Percentiles rank a stretch among this genome's conserved stretches.
Evolutionary conservation across 768 basidiomycete species (phyloP).

Genomic region (Tremella yokohamensis): DNA sequence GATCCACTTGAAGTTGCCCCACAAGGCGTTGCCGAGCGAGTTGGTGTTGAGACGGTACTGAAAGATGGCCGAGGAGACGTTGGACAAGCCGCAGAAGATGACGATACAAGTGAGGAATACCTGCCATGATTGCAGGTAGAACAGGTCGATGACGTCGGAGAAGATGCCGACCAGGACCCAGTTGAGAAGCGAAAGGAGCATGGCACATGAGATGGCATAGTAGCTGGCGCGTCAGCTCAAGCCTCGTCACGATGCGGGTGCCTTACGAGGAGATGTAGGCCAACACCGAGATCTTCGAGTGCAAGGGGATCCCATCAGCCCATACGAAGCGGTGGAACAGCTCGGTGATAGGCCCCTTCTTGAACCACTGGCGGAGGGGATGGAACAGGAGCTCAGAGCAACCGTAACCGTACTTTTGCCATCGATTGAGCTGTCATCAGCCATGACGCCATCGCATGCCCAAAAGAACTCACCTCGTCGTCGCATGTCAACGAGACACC

Average conservation of each 20-base stretch:
- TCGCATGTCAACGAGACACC: slow-evolving; percentile 85
- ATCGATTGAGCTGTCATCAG: slow-evolving; percentile 59
- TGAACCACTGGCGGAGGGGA: slow-evolving; percentile 74
- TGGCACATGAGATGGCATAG: slow-evolving; percentile 60
- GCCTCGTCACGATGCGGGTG: neutral
- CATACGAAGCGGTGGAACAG: slow-evolving; percentile 50
- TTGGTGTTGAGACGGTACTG: slow-evolving; percentile 50
- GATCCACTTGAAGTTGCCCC: slow-evolving; percentile 49
- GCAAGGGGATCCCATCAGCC: slow-evolving; percentile 55
- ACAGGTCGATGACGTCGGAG: slow-evolving; percentile 41
- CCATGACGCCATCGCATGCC: neutral
- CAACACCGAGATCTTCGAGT: slow-evolving; percentile 59
- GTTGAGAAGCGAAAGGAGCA: slow-evolving; percentile 64
- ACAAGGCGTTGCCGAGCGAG: slow-evolving; percentile 43
- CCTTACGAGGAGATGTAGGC: slow-evolving; percentile 55
- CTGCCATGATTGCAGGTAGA: slow-evolving; percentile 49
- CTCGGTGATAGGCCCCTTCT: slow-evolving; percentile 69
- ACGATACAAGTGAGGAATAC: slow-evolving; percentile 50
- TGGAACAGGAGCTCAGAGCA: slow-evolving; percentile 68
- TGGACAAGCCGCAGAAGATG: slow-evolving; percentile 47
- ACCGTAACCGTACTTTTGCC: slow-evolving; percentile 65
- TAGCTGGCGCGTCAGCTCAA: slow-evolving; percentile 22
- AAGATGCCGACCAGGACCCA: slow-evolving; percentile 66
- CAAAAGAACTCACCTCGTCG: slow-evolving; percentile 61
- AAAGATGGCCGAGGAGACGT: slow-evolving; percentile 49